Conservation (phyloP, 441 rosid species). For the Corymbia citriodora region DNA sequence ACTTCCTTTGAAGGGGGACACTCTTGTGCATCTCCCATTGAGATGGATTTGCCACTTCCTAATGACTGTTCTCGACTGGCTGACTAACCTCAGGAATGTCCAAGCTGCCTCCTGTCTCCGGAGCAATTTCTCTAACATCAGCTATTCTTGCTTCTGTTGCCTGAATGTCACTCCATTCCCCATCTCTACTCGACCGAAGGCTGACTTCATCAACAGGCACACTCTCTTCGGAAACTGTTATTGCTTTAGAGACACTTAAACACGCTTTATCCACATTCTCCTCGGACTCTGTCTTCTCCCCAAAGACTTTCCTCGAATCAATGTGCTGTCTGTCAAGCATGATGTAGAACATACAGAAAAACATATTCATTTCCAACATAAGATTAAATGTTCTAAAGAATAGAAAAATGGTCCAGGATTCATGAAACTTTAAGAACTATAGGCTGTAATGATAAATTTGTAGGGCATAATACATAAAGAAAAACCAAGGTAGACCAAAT, state of each 20-base stretch:
- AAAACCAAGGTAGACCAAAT: background rate
- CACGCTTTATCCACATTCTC: constrained; percentile 89
- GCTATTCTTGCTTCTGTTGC: constrained; percentile 79
- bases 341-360: background rate
- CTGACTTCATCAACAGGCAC: constrained; percentile 46
- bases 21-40: constrained; percentile 4
- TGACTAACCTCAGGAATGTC: constrained; percentile 57
- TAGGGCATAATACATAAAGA: background rate
- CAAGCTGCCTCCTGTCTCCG: constrained; percentile 58
- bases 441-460: background rate
- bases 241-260: constrained; percentile 55
- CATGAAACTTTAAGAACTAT: background rate
- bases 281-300: constrained; percentile 66
- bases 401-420: background rate
- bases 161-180: constrained; percentile 85
- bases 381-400: background rate
- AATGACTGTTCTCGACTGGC: constrained; percentile 31
- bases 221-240: constrained; percentile 44
- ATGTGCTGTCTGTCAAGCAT: constrained; percentile 55
- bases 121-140: constrained; percentile 69
- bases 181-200: constrained; percentile 44
- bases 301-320: constrained; percentile 66
- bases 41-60: constrained; percentile 33
- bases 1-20: background rate
- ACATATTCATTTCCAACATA: background rate